Evolutionary conservation across 106 monocot species (phyloP).

Genomic region (Dioscorea dumetorum): DNA sequence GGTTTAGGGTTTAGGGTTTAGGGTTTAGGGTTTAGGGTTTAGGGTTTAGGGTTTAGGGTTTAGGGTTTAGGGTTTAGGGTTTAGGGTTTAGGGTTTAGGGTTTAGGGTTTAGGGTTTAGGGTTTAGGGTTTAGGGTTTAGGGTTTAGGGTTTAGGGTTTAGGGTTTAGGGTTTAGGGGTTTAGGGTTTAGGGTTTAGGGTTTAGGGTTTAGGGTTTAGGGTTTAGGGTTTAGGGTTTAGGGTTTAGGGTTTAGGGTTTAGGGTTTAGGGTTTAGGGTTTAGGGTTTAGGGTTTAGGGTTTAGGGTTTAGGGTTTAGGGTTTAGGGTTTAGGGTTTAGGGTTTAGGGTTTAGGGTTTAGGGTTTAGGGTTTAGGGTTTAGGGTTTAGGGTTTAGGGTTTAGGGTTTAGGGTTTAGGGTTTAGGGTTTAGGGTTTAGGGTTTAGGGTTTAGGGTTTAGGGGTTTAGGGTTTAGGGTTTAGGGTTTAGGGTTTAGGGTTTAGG

Average conservation of each 20-base stretch:
- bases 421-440: not conserved
- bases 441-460: not conserved
- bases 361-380: not conserved
- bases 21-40: constrained; percentile 4
- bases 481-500: constrained; percentile 18
- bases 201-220: constrained; percentile 6
- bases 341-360: not conserved
- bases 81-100: not conserved
- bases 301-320: not conserved
- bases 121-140: constrained; percentile 1
- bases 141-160: constrained; percentile 5
- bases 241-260: constrained; percentile 1
- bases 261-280: not conserved
- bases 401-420: not conserved
- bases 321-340: constrained; percentile 1
- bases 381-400: not conserved
- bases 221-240: constrained; percentile 8
- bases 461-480: constrained; percentile 6
- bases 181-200: constrained; percentile 3
- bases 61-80: constrained; percentile 1
- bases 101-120: constrained; percentile 5
- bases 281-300: not conserved
- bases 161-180: constrained; percentile 10
- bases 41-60: not conserved
- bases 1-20: constrained; percentile 7